A percentile compares a stretch with the other conserved stretches of the same genome.
phyloP scores from a whole-genome alignment of 306 rosid genomes.

The Comarum palustre region DNA sequence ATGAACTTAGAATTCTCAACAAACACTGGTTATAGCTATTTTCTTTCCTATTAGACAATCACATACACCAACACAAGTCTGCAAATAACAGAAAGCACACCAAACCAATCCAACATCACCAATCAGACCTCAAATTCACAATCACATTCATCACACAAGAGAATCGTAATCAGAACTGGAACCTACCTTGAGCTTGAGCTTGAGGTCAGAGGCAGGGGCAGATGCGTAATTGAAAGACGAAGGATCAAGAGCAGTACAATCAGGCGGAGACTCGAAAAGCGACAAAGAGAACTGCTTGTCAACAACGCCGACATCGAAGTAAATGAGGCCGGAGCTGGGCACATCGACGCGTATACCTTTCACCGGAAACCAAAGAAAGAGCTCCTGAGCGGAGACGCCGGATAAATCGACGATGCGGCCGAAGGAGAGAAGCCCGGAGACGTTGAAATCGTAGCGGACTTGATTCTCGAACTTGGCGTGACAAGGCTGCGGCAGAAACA shows the following conservation, averaged over 20 bases:
- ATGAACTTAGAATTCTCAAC: neutral
- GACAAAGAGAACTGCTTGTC: slow-evolving; percentile 85
- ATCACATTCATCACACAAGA: neutral
- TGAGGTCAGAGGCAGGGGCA: neutral
- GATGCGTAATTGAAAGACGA: slow-evolving; percentile 9
- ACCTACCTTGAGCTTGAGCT: neutral
- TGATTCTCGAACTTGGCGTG: slow-evolving; percentile 88
- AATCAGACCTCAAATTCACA: neutral
- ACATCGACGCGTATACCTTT: slow-evolving; percentile 77
- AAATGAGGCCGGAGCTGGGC: slow-evolving; percentile 64
- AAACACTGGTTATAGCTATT: neutral
- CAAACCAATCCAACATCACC: neutral
- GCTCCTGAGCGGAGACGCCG: slow-evolving; percentile 80
- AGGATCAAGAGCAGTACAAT: slow-evolving; percentile 51
- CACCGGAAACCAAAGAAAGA: slow-evolving; percentile 83
- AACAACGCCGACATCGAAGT: slow-evolving; percentile 88
- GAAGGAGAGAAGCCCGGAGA: slow-evolving; percentile 50
- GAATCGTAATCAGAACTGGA: neutral
- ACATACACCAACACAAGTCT: neutral
- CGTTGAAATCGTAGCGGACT: slow-evolving; percentile 70
- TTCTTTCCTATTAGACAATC: neutral
- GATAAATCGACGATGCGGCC: slow-evolving; percentile 62
- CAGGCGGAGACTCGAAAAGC: slow-evolving; percentile 66
- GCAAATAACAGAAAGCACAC: neutral
- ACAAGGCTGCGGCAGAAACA: slow-evolving; percentile 58